phyloP scores from a whole-genome alignment of 192 early-diverging fungal genomes.

The Coemansia sp. region DNA sequence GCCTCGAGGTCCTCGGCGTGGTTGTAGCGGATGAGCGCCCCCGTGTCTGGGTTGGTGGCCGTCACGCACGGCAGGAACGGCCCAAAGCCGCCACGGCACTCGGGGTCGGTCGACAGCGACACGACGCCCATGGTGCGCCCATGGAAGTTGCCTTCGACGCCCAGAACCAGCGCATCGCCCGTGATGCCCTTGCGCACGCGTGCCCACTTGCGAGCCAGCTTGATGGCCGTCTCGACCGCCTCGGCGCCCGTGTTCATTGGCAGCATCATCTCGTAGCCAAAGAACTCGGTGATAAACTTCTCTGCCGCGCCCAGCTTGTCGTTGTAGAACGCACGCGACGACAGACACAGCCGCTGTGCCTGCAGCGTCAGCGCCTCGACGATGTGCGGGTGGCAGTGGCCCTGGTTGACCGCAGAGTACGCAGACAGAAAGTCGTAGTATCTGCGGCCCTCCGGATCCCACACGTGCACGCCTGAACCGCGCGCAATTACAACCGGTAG shows the following conservation, averaged over 20 bases:
- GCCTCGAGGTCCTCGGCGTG: conserved; percentile 83
- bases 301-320: conserved; percentile 88
- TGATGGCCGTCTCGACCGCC: conserved; percentile 98
- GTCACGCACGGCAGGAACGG: conserved; percentile 90
- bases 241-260: conserved; percentile 99
- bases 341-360: conserved; percentile 78
- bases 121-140: conserved; percentile 92
- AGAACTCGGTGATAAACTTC: conserved; percentile 89
- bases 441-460: conserved; percentile 84
- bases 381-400: conserved; percentile 96
- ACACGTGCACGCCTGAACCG: conserved; percentile 87
- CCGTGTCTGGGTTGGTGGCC: conserved; percentile 72
- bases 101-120: conserved; percentile 93
- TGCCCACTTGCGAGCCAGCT: conserved; percentile 96
- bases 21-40: conserved; percentile 76
- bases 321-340: conserved; percentile 97
- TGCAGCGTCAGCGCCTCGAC: conserved; percentile 87
- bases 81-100: conserved; percentile 82
- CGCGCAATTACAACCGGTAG: conserved; percentile 88
- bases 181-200: conserved; percentile 88
- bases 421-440: conserved; percentile 82
- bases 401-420: conserved; percentile 79
- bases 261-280: conserved; percentile 96
- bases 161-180: conserved; percentile 75
- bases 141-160: conserved; percentile 92